These are phyloP conservation scores for Aspergillus mulundensis DNA, from an alignment of 495 filamentous ascomycete species.

Conservation along the genomic window DNA sequence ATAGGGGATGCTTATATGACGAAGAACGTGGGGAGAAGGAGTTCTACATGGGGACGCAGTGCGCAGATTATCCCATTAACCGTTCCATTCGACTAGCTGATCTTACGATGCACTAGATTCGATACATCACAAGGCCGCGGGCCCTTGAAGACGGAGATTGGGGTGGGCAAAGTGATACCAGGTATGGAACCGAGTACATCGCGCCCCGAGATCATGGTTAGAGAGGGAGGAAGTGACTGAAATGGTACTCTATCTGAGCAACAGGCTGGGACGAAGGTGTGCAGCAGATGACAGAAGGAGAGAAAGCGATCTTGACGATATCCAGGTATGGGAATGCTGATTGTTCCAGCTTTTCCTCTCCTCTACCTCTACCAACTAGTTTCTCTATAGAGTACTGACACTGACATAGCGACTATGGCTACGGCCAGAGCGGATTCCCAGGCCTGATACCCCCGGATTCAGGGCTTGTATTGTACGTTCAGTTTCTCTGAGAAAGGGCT, in stretches of 20 bases:
- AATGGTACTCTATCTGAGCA: too few species aligned
- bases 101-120: neutral
- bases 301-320: constrained; percentile 7
- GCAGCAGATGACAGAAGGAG: neutral
- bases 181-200: too few species aligned
- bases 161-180: constrained; percentile 1
- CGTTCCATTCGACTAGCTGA: too few species aligned
- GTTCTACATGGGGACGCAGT: constrained; percentile 1
- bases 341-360: too few species aligned
- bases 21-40: neutral
- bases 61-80: neutral
- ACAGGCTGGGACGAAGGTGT: constrained; percentile 8
- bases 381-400: too few species aligned
- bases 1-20: neutral
- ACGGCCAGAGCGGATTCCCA: neutral
- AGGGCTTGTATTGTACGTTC: constrained; percentile 3
- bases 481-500: too few species aligned
- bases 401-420: neutral
- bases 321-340: constrained; percentile 1
- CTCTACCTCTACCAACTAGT: too few species aligned
- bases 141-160: constrained; percentile 3
- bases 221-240: too few species aligned
- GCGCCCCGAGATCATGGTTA: too few species aligned
- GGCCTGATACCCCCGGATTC: constrained; percentile 5
- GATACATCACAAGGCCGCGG: constrained; percentile 5